phyloP scores from a whole-genome alignment of 345 rosid genomes.

The sweet orange (Citrus sinensis) region DNA sequence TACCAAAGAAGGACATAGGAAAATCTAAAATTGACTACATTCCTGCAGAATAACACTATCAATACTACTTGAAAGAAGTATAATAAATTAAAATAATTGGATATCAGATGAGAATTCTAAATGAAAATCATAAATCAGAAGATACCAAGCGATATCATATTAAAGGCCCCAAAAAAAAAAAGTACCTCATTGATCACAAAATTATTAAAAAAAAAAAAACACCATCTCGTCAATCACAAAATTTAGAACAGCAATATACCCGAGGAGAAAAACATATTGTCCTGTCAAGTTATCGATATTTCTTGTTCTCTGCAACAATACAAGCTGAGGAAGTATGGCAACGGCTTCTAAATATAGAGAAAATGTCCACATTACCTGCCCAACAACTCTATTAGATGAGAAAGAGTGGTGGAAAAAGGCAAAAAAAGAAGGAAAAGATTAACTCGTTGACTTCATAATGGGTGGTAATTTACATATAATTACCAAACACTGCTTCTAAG shows the following conservation, averaged over 20 bases:
- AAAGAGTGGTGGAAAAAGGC: not conserved
- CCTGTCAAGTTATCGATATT: conserved; percentile 85
- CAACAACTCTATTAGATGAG: not conserved
- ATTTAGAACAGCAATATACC: conserved; percentile 34
- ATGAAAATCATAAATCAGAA: conserved; percentile 2
- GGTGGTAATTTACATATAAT: not conserved
- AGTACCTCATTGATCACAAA: not conserved
- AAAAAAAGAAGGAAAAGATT: not conserved
- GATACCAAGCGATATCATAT: not conserved
- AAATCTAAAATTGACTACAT: not conserved
- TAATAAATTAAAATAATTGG: not conserved
- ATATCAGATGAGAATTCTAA: not conserved
- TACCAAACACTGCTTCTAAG: not conserved
- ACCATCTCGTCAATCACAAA: not conserved
- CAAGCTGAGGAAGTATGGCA: conserved; percentile 80
- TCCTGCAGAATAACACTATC: not conserved
- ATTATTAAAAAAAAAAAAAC: not conserved
- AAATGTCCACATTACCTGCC: conserved; percentile 71
- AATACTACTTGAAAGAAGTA: not conserved
- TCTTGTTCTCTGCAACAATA: conserved; percentile 68
- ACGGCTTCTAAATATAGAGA: conserved; percentile 74
- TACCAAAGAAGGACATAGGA: not conserved
- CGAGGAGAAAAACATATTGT: conserved; percentile 80
- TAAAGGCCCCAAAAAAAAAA: not conserved
- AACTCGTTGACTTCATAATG: not conserved